phyloP scores from a whole-genome alignment of 2,329 filamentous ascomycete species.

The Aureobasidium sp. region DNA sequence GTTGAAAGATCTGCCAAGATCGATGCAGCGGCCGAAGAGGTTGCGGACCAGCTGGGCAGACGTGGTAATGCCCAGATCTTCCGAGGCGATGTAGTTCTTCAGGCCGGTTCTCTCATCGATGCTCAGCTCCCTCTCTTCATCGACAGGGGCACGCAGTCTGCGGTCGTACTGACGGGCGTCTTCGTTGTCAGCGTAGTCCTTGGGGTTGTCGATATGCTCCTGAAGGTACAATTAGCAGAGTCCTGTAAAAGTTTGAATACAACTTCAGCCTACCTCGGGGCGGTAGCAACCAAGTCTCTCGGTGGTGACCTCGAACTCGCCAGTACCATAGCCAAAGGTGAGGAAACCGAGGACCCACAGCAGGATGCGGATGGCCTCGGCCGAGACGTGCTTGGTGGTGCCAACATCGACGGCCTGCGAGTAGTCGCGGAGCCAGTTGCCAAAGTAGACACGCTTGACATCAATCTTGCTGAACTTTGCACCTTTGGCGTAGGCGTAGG shows the following conservation, averaged over 20 bases:
- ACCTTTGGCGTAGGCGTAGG: constrained; percentile 13
- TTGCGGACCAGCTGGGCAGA: constrained; percentile 58
- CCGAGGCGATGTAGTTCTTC: constrained; percentile 99
- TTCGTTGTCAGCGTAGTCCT: constrained; percentile 18
- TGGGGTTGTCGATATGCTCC: constrained; percentile 40
- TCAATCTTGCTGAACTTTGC: constrained; percentile 30
- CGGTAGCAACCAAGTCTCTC: constrained; percentile 43
- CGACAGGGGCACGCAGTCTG: constrained; percentile 71
- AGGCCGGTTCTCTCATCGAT: constrained; percentile 62
- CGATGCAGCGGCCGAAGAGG: constrained; percentile 39
- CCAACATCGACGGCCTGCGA: constrained; percentile 47
- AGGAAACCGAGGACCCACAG: constrained; percentile 49
- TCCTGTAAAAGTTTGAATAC: no score
- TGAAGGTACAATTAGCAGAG: no score
- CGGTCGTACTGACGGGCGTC: constrained; percentile 78
- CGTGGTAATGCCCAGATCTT: constrained; percentile 78
- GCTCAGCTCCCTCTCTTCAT: constrained; percentile 33
- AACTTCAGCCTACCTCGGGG: constrained; percentile 30
- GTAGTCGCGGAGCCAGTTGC: constrained; percentile 43
- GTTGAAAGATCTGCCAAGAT: constrained; percentile 40
- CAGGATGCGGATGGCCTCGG: constrained; percentile 45
- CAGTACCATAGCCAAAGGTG: constrained; percentile 48
- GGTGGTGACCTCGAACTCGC: constrained; percentile 48
- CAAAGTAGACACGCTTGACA: constrained; percentile 30
- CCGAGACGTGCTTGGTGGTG: constrained; percentile 44